phyloP scores from a whole-genome alignment of 495 filamentous ascomycete genomes.

The Trichoderma gamsii region DNA sequence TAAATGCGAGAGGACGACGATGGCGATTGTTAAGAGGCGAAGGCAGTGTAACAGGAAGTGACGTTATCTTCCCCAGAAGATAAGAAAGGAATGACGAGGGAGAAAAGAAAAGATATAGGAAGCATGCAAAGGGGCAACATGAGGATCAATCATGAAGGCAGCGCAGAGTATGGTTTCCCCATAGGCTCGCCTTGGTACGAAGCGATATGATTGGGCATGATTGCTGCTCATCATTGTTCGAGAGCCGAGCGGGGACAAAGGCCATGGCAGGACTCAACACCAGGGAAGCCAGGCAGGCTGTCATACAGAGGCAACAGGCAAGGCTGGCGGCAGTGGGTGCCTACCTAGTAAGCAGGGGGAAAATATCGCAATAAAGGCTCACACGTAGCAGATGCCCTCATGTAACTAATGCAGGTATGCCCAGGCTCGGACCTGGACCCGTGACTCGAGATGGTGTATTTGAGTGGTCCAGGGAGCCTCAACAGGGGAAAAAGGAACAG shows the following conservation, averaged over 20 bases:
- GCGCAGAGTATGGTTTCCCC: background rate
- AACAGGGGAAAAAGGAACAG: too few species aligned
- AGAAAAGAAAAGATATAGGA: background rate
- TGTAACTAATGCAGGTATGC: constrained; percentile 11
- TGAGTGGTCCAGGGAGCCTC: background rate
- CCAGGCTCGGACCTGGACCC: background rate
- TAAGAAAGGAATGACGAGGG: background rate
- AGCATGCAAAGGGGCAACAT: background rate
- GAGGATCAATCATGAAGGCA: background rate
- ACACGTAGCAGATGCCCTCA: constrained; percentile 3
- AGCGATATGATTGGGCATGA: background rate
- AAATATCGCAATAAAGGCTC: background rate
- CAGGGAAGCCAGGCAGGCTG: background rate
- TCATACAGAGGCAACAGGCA: background rate
- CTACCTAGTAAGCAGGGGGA: background rate
- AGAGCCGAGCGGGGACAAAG: background rate
- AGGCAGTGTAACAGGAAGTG: background rate
- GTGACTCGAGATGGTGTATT: background rate
- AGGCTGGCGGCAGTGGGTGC: background rate
- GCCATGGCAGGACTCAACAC: background rate
- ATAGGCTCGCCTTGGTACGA: background rate
- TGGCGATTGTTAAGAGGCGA: background rate
- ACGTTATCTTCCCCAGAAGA: background rate
- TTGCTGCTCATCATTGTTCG: background rate
- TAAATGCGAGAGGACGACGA: background rate